Evolutionary conservation across 1,284 basidiomycete species (phyloP), one percentile per base, ranked within the genome.

Genomic region (Phellopilus nigrolimitatus): DNA sequence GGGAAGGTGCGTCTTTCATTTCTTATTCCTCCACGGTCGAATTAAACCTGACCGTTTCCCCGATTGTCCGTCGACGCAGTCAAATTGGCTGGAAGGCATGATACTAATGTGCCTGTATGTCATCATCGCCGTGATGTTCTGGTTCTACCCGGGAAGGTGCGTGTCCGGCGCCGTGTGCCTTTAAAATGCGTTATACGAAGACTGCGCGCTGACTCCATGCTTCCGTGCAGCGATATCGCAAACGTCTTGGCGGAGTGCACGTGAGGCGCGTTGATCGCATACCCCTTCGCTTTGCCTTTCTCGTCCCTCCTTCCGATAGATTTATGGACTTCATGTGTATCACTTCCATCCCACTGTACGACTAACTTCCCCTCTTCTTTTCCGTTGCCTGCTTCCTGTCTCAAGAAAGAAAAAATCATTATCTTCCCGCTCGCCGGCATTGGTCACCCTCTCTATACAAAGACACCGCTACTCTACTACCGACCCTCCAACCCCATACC

Each of bases 111-210:
- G 76, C 46, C 68, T 85, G 13, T 85, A 84, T 62, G 54, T 80
- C 36, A 83, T 84, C 47, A 70, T 84, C 30, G 80, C 69, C 5
- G 69, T 82, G 13, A 75, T 74, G 1, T 84, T 84, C 64, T 85
- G 80, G 80, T 84, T 71, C 60, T 82, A 82, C 60, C 78, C 78
- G 47, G 78, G 78, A 71, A 59, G 54, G 61, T 56, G 31, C 4
- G 42, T 36, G 21, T 13, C 10, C 3, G 46, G 31, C 15, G 39
- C 17, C 10, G 17, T 24, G 6, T 12, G 6, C 41, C 8, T 25
- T 13, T 17, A 24, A 6, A 12, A 8, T 42, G 40, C 17, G 10
- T 9, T n/a, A 15, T 39, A 19, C 25, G 5, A 15, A 8, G n/a
- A n/a, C 17, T 41, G 17, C 39, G 12, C 7, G 17, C 36, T 38